Evolutionary conservation across 2,329 filamentous ascomycete genomes (phyloP), one percentile per base, ranked within the genome.

Genomic region (Epicoccum nigrum): DNA sequence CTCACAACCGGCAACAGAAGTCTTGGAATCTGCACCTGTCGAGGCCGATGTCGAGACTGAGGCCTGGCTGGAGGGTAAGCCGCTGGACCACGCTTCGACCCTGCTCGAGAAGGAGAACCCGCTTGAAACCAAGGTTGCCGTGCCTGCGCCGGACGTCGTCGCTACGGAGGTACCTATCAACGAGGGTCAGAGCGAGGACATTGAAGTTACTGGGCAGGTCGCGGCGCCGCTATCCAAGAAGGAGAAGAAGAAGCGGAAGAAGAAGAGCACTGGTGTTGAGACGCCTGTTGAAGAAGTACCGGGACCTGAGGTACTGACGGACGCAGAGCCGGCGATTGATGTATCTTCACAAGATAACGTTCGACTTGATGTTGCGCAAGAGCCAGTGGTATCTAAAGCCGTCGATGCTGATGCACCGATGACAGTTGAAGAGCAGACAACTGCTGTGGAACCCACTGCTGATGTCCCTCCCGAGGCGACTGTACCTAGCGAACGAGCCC

Each of bases 221-320:
- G 60, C 27, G n/a, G 35, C 31, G 3, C 45, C 41, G 7, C 12
- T 51, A 13, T 57, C 58, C 6, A 59, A 59, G 51, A 59, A 61
- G 15, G 51, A 54, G 11, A 55, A 60, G 37, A 62, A 64, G 32
- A 63, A 65, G 52, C 65, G 64, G 42, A 54, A 53, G 7, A 65
- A 61, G 51, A 65, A 63, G 51, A 33, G 44, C 12, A 59, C 54
- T 37, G 47, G 39, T 21, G 13, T 23, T 23, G 54, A 59, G 35
- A 33, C 50, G 8, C 56, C 54, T 3, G 28, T 53, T 2, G 55
- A 60, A 21, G 52, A 57, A 7, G 13, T 27, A 15, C n/a, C 39
- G 7, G 15, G 45, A 17, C 35, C 47, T 11, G 16, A 33, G 13
- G 44, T 35, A 2, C 8, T 20, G n/a, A 8, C 9, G 2, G 4